Evolutionary conservation across 495 filamentous ascomycete genomes (phyloP).

Genomic region (Beverwykella pulmonaria): DNA sequence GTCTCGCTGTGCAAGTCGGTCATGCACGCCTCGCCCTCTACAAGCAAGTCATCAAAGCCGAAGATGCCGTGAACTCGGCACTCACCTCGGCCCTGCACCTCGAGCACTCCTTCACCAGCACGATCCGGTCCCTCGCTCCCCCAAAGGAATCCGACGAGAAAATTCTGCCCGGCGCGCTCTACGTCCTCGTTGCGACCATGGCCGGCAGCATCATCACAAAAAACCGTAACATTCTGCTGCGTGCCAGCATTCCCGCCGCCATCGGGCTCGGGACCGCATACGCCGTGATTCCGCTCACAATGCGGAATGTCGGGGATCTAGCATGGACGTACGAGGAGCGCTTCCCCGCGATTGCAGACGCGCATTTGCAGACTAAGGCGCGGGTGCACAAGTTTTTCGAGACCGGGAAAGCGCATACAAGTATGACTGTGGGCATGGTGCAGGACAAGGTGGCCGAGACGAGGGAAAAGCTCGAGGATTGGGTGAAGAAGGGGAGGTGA

Average conservation of each 20-base stretch:
- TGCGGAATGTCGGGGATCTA: conserved; percentile 80
- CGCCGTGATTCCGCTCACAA: conserved; percentile 48
- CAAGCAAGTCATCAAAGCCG: conserved; percentile 66
- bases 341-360: conserved; percentile 75
- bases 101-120: conserved; percentile 82
- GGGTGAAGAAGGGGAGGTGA: conserved; percentile 86
- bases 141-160: conserved; percentile 77
- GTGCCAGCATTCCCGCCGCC: conserved; percentile 61
- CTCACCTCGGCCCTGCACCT: conserved; percentile 74
- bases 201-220: conserved; percentile 84
- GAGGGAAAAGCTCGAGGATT: conserved; percentile 75
- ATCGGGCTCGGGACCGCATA: conserved; percentile 47
- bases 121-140: conserved; percentile 83
- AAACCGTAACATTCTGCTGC: conserved; percentile 79
- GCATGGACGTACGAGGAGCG: conserved; percentile 87
- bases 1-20: conserved; percentile 81
- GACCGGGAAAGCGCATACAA: conserved; percentile 70
- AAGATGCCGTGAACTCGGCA: conserved; percentile 75
- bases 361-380: conserved; percentile 69
- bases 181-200: conserved; percentile 91
- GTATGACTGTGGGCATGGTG: conserved; percentile 69
- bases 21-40: conserved; percentile 80
- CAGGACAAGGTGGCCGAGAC: conserved; percentile 74
- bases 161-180: conserved; percentile 81
- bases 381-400: conserved; percentile 67